These are phyloP conservation scores for Uronychia binucleata DNA, from an alignment of 73 alveolate genomes.

Conservation along the genomic window DNA sequence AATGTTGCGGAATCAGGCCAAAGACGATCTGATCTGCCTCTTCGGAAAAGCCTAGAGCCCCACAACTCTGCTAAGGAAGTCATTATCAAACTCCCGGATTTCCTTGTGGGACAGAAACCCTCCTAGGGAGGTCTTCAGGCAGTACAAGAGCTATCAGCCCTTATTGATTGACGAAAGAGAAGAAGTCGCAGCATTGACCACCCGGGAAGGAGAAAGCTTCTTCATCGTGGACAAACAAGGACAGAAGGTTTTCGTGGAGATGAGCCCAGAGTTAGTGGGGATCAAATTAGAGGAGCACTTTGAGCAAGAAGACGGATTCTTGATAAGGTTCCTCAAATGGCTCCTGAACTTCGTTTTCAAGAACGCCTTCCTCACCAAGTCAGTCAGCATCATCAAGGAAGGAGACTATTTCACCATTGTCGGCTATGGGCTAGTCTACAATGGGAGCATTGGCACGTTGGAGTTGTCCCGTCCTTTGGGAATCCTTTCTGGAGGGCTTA, in stretches of 20 bases:
- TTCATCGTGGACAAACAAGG: neutral
- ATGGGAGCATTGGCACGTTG: neutral
- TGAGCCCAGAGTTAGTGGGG: neutral
- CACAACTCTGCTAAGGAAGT: too few species aligned
- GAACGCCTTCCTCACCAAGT: neutral
- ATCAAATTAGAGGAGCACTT: neutral
- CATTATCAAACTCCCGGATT: too few species aligned
- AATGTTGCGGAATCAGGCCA: too few species aligned
- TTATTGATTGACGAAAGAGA: neutral
- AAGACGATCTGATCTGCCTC: too few species aligned
- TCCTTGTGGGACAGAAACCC: neutral
- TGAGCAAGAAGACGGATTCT: neutral
- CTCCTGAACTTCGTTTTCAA: neutral
- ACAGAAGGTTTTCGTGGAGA: neutral
- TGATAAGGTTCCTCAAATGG: neutral
- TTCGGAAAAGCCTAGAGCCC: neutral
- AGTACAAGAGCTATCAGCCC: neutral
- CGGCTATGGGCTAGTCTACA: neutral
- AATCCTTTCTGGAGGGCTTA: neutral
- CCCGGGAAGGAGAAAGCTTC: neutral
- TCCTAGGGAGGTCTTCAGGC: neutral
- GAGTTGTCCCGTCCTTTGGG: neutral
- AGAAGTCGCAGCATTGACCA: neutral
- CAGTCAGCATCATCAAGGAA: neutral
- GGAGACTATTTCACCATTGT: neutral